These are phyloP conservation scores for Fraxinus pennsylvanica DNA, from an alignment of 257 asterid species.

Conservation along the genomic window DNA sequence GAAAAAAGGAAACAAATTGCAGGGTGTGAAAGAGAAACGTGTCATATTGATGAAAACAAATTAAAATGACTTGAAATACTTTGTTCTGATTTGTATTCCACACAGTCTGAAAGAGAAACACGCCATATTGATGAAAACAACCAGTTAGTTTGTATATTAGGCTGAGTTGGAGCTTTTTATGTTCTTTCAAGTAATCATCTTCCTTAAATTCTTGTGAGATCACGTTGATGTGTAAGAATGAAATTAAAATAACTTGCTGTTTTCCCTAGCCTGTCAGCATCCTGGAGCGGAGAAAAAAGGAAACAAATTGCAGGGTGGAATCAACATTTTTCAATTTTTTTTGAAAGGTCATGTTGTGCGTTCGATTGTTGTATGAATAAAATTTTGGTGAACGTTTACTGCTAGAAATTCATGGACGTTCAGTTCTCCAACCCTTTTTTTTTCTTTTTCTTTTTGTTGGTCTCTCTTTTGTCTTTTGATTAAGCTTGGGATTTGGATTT, in stretches of 20 bases:
- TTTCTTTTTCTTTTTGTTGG: not conserved
- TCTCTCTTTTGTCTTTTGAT: not conserved
- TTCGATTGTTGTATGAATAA: not conserved
- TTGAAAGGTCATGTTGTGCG: not conserved
- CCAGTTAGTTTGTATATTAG: not conserved
- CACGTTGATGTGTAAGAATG: not conserved
- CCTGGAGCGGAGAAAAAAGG: not conserved
- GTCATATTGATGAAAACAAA: too few relatives aligned
- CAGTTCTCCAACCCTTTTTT: not conserved
- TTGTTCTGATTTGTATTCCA: not conserved
- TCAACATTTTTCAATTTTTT: not conserved
- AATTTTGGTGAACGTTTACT: not conserved
- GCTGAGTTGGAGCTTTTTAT: not conserved
- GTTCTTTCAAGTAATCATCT: not conserved
- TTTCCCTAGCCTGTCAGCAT: not conserved
- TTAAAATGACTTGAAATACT: too few relatives aligned
- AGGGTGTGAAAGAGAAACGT: not conserved
- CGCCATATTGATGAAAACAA: not conserved
- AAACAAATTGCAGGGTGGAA: not conserved
- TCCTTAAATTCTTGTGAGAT: not conserved
- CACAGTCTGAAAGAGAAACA: too few relatives aligned
- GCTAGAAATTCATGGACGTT: not conserved
- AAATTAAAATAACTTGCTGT: not conserved
- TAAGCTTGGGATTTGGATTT: constrained; percentile 12
- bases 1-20: not conserved